phyloP scores from a whole-genome alignment of 202 grass and related monocot genomes.

The Panicum virgatum region DNA sequence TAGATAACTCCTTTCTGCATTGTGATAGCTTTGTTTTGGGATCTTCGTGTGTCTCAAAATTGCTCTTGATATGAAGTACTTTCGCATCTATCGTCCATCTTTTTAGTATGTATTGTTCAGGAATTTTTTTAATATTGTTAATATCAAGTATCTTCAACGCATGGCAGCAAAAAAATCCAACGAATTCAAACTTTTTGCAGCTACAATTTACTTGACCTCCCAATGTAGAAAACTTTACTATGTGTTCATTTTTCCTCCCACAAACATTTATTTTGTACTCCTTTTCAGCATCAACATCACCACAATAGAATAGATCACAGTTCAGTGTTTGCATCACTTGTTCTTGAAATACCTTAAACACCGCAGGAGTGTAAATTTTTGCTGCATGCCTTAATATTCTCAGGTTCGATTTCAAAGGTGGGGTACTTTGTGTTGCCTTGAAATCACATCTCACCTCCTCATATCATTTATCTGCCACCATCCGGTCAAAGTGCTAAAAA shows the following conservation, averaged over 20 bases:
- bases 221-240: not conserved
- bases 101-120: not conserved
- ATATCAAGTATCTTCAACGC: not conserved
- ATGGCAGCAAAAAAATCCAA: too few species aligned
- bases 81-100: conserved; percentile 14
- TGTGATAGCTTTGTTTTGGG: not conserved
- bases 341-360: too few species aligned
- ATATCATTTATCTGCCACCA: conserved; percentile 17
- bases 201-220: not conserved
- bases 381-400: not conserved
- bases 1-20: not conserved
- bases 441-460: conserved; percentile 18
- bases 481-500: conserved; percentile 19
- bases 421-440: not conserved
- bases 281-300: not conserved
- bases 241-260: not conserved
- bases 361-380: too few species aligned
- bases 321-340: too few species aligned
- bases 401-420: not conserved
- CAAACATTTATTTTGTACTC: conserved; percentile 4
- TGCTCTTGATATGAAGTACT: not conserved
- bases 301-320: not conserved
- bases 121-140: not conserved
- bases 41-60: not conserved
- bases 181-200: too few species aligned